phyloP scores from a whole-genome alignment of 2,329 filamentous ascomycete genomes.

The Hirsutella rhossiliensis region DNA sequence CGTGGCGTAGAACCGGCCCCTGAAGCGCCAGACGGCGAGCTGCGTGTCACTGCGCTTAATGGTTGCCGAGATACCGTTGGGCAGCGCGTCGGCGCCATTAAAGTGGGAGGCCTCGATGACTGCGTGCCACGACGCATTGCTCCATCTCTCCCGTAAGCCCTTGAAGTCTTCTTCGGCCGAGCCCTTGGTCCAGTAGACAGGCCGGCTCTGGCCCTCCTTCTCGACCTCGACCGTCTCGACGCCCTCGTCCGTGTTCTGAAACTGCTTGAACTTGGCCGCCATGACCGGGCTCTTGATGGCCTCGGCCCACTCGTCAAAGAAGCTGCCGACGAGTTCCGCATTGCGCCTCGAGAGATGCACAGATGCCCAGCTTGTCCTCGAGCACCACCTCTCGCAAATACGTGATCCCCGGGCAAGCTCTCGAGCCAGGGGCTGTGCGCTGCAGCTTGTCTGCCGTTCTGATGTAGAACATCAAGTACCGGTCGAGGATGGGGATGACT shows the following conservation, averaged over 20 bases:
- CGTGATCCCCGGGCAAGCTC: slow-evolving; percentile 66
- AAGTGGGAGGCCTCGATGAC: slow-evolving; percentile 63
- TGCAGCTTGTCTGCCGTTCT: slow-evolving; percentile 85
- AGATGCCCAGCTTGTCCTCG: slow-evolving; percentile 77
- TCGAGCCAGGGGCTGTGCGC: slow-evolving; percentile 83
- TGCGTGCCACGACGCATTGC: slow-evolving; percentile 59
- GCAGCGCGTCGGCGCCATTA: slow-evolving; percentile 44
- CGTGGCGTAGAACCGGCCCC: slow-evolving; percentile 68
- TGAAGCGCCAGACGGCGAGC: slow-evolving; percentile 74
- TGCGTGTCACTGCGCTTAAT: slow-evolving; percentile 84
- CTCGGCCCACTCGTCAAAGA: slow-evolving; percentile 89
- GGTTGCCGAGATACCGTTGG: slow-evolving; percentile 62
- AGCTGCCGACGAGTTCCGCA: slow-evolving; percentile 76
- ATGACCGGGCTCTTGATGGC: slow-evolving; percentile 59
- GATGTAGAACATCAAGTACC: slow-evolving; percentile 89
- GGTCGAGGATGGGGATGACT: slow-evolving; percentile 72
- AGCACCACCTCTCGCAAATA: slow-evolving; percentile 76
- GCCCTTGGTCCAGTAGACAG: slow-evolving; percentile 66
- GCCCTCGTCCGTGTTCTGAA: slow-evolving; percentile 68
- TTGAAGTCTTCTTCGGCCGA: slow-evolving; percentile 60
- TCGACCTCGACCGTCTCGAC: slow-evolving; percentile 59
- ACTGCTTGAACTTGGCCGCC: slow-evolving; percentile 64
- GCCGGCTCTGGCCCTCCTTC: slow-evolving; percentile 59
- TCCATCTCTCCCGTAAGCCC: slow-evolving; percentile 49
- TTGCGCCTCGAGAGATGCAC: slow-evolving; percentile 76